Conservation (phyloP, 2,329 filamentous ascomycete species). For the Ceratocystis huliohia region DNA sequence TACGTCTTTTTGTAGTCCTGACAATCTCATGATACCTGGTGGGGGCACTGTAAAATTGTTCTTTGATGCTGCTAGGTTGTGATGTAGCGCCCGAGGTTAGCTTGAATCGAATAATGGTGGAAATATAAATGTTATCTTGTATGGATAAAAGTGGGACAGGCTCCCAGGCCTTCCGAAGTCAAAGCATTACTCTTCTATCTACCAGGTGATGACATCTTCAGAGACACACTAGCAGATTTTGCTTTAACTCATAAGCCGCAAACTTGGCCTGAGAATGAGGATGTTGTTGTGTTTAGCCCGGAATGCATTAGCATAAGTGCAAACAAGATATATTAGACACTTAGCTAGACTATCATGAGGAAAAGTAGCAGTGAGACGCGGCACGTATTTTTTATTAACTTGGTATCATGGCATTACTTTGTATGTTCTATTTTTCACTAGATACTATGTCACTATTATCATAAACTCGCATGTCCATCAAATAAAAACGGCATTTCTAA, state of each 20-base stretch:
- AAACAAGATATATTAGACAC: conserved; percentile 33
- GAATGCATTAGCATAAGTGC: conserved; percentile 51
- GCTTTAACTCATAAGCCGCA: conserved; percentile 56
- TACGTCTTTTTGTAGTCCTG: conserved; percentile 84
- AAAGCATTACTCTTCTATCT: conserved; percentile 48
- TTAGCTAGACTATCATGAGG: conserved; percentile 24
- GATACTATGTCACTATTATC: no score
- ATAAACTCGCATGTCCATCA: no score
- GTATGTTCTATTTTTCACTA: background rate
- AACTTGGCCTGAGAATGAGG: conserved; percentile 57
- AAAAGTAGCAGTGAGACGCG: background rate
- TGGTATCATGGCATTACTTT: background rate
- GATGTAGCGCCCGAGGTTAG: background rate
- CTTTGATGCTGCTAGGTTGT: background rate
- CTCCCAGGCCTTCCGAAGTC: conserved; percentile 42
- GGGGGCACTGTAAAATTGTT: background rate
- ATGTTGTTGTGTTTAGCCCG: conserved; percentile 55
- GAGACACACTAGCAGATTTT: conserved; percentile 57
- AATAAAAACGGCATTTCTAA: background rate
- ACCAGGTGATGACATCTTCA: conserved; percentile 54
- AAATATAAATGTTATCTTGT: background rate
- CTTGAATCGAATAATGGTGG: background rate
- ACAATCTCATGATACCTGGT: conserved; percentile 39
- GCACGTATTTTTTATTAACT: background rate
- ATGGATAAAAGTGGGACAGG: background rate